A percentile compares a stretch with the other conserved stretches of the same genome.
Evolutionary conservation across 179 eudicot species (phyloP).

Genomic region (Silene coronaria): DNA sequence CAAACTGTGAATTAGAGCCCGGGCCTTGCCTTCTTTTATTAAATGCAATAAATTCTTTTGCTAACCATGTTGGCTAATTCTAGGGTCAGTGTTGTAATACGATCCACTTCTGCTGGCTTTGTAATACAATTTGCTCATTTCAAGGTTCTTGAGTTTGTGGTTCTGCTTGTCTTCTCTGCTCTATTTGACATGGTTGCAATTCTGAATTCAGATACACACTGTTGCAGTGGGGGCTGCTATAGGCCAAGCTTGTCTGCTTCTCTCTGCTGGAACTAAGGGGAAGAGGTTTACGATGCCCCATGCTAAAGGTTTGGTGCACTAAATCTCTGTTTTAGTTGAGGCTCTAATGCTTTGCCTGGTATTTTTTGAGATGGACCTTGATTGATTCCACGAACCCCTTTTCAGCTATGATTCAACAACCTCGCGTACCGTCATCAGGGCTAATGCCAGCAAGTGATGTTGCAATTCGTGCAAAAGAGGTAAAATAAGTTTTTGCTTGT

Average conservation of each 20-base stretch:
- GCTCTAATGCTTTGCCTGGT: neutral
- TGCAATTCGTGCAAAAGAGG: conserved; percentile 76
- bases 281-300: conserved; percentile 79
- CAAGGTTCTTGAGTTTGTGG: neutral
- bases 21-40: neutral
- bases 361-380: neutral
- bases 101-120: neutral
- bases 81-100: neutral
- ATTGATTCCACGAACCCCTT: conserved; percentile 9
- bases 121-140: neutral
- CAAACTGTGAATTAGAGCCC: too few relatives aligned
- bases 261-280: conserved; percentile 88
- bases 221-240: conserved; percentile 73
- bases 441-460: conserved; percentile 77
- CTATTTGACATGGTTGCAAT: conserved; percentile 3
- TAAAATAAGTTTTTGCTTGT: conserved; percentile 16
- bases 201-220: conserved; percentile 59
- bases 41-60: neutral
- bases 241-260: conserved; percentile 88
- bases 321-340: neutral
- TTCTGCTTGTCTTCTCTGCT: neutral
- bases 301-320: conserved; percentile 51
- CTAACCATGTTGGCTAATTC: neutral
- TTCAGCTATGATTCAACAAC: conserved; percentile 75
- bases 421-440: conserved; percentile 71